These are phyloP conservation scores for Mycena epipterygia DNA, from an alignment of 768 basidiomycete species.

Conservation along the genomic window DNA sequence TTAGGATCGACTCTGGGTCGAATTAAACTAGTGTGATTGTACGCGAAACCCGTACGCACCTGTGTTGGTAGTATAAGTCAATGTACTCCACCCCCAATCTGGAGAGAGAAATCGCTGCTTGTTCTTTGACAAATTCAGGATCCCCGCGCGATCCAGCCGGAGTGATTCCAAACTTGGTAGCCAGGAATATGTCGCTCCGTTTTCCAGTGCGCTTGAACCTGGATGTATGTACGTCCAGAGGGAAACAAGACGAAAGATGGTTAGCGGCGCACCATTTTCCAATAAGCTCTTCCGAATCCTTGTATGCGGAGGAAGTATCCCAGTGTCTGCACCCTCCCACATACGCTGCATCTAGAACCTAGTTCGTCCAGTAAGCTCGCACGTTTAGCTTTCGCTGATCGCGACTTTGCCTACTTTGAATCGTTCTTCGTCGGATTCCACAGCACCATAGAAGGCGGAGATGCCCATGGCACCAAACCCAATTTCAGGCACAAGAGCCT, in stretches of 20 bases:
- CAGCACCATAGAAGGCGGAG: slow-evolving; percentile 55
- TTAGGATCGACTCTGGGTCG: slow-evolving; percentile 37
- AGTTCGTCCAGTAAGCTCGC: neutral
- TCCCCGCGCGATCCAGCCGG: slow-evolving; percentile 44
- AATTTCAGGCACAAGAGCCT: slow-evolving; percentile 51
- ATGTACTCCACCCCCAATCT: slow-evolving; percentile 47
- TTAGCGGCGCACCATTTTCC: slow-evolving; percentile 32
- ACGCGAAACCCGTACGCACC: slow-evolving; percentile 34
- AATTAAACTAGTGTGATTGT: neutral
- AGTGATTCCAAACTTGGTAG: slow-evolving; percentile 64
- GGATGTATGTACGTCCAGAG: neutral
- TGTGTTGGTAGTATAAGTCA: slow-evolving; percentile 53
- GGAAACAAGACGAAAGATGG: too few species aligned
- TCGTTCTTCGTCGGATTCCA: slow-evolving; percentile 61
- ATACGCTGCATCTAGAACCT: slow-evolving; percentile 27
- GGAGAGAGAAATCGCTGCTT: slow-evolving; percentile 50
- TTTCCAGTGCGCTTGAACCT: slow-evolving; percentile 65
- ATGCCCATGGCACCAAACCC: slow-evolving; percentile 69
- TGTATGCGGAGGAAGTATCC: slow-evolving; percentile 16
- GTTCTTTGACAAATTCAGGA: slow-evolving; percentile 53
- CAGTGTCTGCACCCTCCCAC: slow-evolving; percentile 13
- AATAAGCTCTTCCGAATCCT: slow-evolving; percentile 26
- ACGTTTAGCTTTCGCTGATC: neutral
- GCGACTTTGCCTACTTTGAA: slow-evolving; percentile 58
- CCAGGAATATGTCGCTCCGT: slow-evolving; percentile 64